Conservation (phyloP, 2,329 filamentous ascomycete genomes). For the Arthroderma uncinatum region DNA sequence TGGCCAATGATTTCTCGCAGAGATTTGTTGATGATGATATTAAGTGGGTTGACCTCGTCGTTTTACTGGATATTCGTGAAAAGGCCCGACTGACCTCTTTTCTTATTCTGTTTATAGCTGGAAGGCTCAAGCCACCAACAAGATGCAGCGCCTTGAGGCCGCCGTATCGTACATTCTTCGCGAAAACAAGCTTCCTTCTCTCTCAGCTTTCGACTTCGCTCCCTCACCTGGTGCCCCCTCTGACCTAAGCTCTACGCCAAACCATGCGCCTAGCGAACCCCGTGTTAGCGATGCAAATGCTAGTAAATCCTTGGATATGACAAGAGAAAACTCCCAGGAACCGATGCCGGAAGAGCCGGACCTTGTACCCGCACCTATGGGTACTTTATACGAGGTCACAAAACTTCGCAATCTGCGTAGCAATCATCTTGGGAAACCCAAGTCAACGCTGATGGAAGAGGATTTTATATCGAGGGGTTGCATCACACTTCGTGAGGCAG, state of each 20-base stretch:
- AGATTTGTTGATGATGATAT: slow-evolving; percentile 45
- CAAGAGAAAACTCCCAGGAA: slow-evolving; percentile 37
- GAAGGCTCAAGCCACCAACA: slow-evolving; percentile 35
- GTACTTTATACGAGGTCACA: slow-evolving; percentile 45
- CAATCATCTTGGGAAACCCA: slow-evolving; percentile 28
- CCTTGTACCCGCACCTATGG: slow-evolving; percentile 42
- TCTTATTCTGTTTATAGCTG: slow-evolving; percentile 25
- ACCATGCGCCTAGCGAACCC: not conserved
- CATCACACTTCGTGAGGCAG: slow-evolving; percentile 39
- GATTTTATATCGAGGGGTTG: slow-evolving; percentile 43
- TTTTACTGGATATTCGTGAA: not conserved
- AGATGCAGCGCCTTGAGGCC: slow-evolving; percentile 34
- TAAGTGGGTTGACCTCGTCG: slow-evolving; percentile 29
- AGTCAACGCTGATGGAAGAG: slow-evolving; percentile 31
- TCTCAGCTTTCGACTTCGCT: slow-evolving; percentile 16
- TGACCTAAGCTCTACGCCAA: not conserved
- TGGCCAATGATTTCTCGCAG: slow-evolving; percentile 47
- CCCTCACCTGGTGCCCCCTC: slow-evolving; percentile 17
- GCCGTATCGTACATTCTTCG: slow-evolving; percentile 38
- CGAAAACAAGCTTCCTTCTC: slow-evolving; percentile 33
- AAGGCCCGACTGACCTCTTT: not conserved
- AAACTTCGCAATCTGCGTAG: slow-evolving; percentile 36
- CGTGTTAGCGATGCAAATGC: not conserved
- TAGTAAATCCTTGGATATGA: slow-evolving; percentile 30
- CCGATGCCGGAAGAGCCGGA: slow-evolving; percentile 32